A percentile compares a stretch with the other conserved stretches of the same genome.
Evolutionary conservation across 1,284 basidiomycete species (phyloP).

Genomic region (Malassezia sp.): DNA sequence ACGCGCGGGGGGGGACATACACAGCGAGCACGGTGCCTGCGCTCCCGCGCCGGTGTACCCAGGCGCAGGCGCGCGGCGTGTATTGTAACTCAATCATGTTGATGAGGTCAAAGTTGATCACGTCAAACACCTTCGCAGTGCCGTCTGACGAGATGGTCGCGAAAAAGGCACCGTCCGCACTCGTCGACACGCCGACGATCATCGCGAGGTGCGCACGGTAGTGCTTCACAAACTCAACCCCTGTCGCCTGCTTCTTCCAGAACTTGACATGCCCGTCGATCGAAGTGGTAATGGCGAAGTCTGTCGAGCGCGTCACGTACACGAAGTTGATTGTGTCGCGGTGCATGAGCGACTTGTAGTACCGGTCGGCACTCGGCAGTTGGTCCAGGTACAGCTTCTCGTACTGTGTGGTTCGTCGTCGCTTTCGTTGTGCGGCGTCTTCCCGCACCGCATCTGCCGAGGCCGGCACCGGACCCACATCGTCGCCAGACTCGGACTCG

Average conservation of each 20-base stretch:
- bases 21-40: constrained; percentile 79
- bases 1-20: no score
- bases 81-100: constrained; percentile 87
- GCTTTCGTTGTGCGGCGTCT: constrained; percentile 15
- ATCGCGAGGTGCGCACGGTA: constrained; percentile 72
- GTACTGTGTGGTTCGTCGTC: constrained; percentile 52
- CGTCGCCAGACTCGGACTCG: constrained; percentile 3
- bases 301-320: constrained; percentile 48
- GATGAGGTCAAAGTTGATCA: constrained; percentile 98
- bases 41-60: constrained; percentile 57
- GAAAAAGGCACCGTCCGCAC: constrained; percentile 80
- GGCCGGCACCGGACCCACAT: constrained; percentile 8
- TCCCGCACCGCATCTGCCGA: background rate
- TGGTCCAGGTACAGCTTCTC: constrained; percentile 79
- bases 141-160: constrained; percentile 56
- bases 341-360: constrained; percentile 98
- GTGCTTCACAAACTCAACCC: constrained; percentile 47
- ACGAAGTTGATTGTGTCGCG: constrained; percentile 80
- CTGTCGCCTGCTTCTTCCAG: constrained; percentile 88
- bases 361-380: constrained; percentile 80
- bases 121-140: constrained; percentile 82
- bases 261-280: constrained; percentile 90
- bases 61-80: constrained; percentile 53
- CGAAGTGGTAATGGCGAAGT: constrained; percentile 87
- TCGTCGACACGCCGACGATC: constrained; percentile 69